Evolutionary conservation across 2,329 filamentous ascomycete genomes (phyloP).

Genomic region (Colletotrichum tamarilloi): DNA sequence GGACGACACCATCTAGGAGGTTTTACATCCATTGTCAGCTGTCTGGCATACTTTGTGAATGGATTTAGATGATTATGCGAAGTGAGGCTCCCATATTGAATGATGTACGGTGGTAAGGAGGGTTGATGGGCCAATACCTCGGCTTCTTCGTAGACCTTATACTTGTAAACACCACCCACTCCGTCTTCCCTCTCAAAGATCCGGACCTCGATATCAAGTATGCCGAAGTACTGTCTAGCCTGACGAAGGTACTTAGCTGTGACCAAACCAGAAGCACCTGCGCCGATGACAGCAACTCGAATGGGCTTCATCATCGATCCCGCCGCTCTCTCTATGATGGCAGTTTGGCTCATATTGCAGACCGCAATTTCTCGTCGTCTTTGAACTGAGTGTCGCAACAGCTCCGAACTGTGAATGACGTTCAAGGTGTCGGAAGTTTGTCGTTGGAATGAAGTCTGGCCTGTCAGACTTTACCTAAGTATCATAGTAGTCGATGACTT

Average conservation of each 20-base stretch:
- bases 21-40: neutral
- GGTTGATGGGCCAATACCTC: slow-evolving; percentile 45
- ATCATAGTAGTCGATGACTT: too few relatives aligned
- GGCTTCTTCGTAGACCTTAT: slow-evolving; percentile 59
- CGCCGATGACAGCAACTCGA: slow-evolving; percentile 55
- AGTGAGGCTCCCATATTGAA: neutral
- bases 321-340: neutral
- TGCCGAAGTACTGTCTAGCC: slow-evolving; percentile 50
- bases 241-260: slow-evolving; percentile 53
- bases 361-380: neutral
- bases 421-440: too few relatives aligned
- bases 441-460: too few relatives aligned
- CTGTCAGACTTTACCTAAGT: too few relatives aligned
- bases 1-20: slow-evolving; percentile 55
- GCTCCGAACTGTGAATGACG: too few relatives aligned
- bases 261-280: slow-evolving; percentile 54
- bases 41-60: too few relatives aligned
- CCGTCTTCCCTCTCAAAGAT: slow-evolving; percentile 57
- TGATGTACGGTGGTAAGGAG: neutral
- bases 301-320: slow-evolving; percentile 36
- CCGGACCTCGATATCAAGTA: slow-evolving; percentile 51
- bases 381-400: too few relatives aligned
- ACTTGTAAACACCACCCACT: slow-evolving; percentile 59
- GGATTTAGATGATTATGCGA: too few relatives aligned
- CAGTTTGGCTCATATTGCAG: neutral